A percentile compares a stretch with the other conserved stretches of the same genome.
phyloP scores from a whole-genome alignment of 2,329 filamentous ascomycete species.

The Xylaria multiplex region DNA sequence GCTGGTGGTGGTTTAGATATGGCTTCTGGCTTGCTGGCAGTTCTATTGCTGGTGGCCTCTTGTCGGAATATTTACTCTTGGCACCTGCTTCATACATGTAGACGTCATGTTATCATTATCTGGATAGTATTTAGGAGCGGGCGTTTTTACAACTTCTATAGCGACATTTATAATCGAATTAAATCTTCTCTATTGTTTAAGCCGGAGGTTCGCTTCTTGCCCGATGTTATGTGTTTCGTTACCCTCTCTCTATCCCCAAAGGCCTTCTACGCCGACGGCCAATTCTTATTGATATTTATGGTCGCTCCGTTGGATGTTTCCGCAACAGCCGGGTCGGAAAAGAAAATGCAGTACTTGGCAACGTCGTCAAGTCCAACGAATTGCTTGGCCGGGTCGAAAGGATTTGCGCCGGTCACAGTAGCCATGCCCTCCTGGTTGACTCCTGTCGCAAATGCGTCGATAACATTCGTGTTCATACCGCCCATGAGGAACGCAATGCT shows the following conservation, averaged over 20 bases:
- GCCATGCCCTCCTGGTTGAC: constrained; percentile 49
- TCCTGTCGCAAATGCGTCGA: constrained; percentile 53
- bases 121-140: constrained; percentile 6
- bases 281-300: constrained; percentile 44
- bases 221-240: background rate
- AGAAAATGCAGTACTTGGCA: constrained; percentile 49
- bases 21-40: constrained; percentile 48
- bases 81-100: constrained; percentile 15
- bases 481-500: constrained; percentile 62
- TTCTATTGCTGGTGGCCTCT: constrained; percentile 43
- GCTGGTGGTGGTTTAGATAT: constrained; percentile 49
- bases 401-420: constrained; percentile 43
- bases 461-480: constrained; percentile 67
- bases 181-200: constrained; percentile 3
- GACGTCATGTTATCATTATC: background rate
- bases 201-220: background rate
- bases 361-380: constrained; percentile 50
- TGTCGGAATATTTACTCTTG: constrained; percentile 37
- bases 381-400: constrained; percentile 44
- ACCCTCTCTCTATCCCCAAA: background rate
- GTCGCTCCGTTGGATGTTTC: constrained; percentile 39
- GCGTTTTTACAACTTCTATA: constrained; percentile 14
- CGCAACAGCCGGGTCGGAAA: constrained; percentile 40
- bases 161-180: constrained; percentile 13
- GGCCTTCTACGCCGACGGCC: constrained; percentile 34